Evolutionary conservation across 331 rosid species (phyloP), one percentile per base, ranked within the genome.

Genomic region (Cydonia oblonga): DNA sequence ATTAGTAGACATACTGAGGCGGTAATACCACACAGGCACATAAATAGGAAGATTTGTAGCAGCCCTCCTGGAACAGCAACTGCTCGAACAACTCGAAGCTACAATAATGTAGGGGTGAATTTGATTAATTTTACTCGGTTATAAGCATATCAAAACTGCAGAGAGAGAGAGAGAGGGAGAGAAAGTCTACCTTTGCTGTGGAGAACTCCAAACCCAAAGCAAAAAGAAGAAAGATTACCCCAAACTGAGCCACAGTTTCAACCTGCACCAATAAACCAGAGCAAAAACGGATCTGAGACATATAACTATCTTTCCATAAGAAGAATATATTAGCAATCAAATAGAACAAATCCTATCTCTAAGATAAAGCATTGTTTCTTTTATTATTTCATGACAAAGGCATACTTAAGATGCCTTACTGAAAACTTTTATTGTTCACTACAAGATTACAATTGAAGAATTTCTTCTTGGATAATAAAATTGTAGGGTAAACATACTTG

Each of bases 81-180:
- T 19, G 95, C 96, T 64, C 91, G 90, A 80, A 93, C 98, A 85
- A 93, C 97, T 69, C 90, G 91, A 68, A 93, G 97, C 98, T 93
- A 81, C 78, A 87, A 86, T 67, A 75, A 79, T 51, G 72, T n/a
- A 78, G 57, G 51, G 23, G 72, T 29, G 70, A 64, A 33, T 64
- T 66, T 67, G 68, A 59, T 64, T 80, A 51, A 56, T 54, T 67
- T 22, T 23, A 26, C 26, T 12, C 23, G 24, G 49, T 38, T 51
- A 25, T 59, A 76, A 58, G 53, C 18, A 44, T 26, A 59, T 59
- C 58, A 72, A 58, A 73, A 60, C 42, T 51, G 67, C 70, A 54
- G 25, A 60, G 14, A 28, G 49, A 60, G 35, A 26, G 56, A 20
- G 52, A 64, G 73, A 46, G 54, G 25, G 66, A 28, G 30, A 28